phyloP scores from a whole-genome alignment of 1,284 basidiomycete genomes.

The Ceratobasidium theobromae region DNA sequence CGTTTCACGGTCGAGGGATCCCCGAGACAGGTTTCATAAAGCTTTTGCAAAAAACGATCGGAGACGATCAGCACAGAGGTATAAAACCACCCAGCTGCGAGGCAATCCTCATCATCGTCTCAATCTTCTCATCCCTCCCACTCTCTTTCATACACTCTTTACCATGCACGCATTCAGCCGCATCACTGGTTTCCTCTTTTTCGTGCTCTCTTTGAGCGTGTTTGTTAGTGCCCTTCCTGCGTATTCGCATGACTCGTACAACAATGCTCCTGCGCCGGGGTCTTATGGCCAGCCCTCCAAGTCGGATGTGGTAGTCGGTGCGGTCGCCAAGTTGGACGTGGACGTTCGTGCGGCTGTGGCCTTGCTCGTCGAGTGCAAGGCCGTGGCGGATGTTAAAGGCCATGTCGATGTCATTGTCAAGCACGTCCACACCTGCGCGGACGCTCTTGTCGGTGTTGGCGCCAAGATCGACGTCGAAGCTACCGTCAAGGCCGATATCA shows the following conservation, averaged over 20 bases:
- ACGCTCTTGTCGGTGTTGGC: neutral
- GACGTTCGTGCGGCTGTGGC: neutral
- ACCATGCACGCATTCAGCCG: slow-evolving; percentile 22
- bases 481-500: neutral
- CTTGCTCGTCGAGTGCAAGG: neutral
- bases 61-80: too few relatives aligned
- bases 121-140: neutral
- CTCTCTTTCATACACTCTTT: neutral
- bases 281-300: neutral
- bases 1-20: too few relatives aligned
- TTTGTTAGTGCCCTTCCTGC: neutral
- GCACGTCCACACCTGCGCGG: neutral
- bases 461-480: neutral
- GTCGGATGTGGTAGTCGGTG: neutral
- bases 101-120: neutral
- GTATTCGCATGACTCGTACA: neutral
- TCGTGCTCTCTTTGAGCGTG: slow-evolving; percentile 11
- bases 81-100: too few relatives aligned
- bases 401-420: neutral
- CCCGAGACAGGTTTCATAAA: too few relatives aligned
- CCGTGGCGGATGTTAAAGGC: neutral
- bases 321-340: neutral
- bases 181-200: slow-evolving; percentile 9
- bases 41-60: too few relatives aligned
- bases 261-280: neutral